Evolutionary conservation across 441 rosid genomes (phyloP).

Genomic region (Jatropha podagrica): DNA sequence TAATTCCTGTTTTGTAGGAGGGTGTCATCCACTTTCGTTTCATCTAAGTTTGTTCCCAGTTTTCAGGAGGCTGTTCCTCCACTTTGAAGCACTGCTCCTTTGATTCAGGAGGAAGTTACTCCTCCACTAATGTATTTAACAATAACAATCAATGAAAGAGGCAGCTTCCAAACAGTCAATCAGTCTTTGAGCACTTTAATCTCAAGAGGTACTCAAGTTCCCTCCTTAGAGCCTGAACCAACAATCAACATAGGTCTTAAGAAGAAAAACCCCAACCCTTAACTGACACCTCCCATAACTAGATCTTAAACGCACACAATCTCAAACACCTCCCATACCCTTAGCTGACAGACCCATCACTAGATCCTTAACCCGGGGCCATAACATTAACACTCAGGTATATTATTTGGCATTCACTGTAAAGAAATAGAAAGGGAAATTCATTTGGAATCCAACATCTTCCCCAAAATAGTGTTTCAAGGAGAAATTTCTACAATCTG

Average conservation of each 20-base stretch:
- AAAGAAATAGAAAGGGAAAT: too few species aligned
- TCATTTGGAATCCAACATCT: too few species aligned
- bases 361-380: not conserved
- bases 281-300: too few species aligned
- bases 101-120: not conserved
- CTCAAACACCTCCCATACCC: not conserved
- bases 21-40: too few species aligned
- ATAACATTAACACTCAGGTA: not conserved
- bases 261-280: not conserved
- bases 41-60: too few species aligned
- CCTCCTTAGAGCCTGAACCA: not conserved
- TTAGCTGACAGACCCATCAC: not conserved
- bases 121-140: not conserved
- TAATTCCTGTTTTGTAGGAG: too few species aligned
- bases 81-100: not conserved
- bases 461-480: not conserved
- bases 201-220: not conserved
- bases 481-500: slow-evolving; percentile 2
- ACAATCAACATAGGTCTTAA: not conserved
- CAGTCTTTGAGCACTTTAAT: not conserved
- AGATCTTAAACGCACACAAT: too few species aligned
- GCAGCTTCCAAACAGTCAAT: too few species aligned
- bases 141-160: too few species aligned
- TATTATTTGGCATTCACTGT: too few species aligned
- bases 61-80: too few species aligned